phyloP scores from a whole-genome alignment of 768 basidiomycete genomes.

The Strobilomyces echinocephalus region DNA sequence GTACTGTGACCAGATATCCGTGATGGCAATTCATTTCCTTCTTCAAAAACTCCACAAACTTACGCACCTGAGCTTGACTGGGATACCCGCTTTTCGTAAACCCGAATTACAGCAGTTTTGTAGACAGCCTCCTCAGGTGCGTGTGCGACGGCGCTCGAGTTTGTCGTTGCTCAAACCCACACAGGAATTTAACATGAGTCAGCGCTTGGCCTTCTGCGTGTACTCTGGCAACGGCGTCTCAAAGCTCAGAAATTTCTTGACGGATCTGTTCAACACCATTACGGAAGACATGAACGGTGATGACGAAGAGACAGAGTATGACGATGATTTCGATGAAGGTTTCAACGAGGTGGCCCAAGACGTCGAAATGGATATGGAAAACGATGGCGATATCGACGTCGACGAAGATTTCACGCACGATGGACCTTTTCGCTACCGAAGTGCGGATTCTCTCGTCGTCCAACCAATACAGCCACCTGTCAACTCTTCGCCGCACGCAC shows the following conservation, averaged over 20 bases:
- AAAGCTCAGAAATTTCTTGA: conserved; percentile 75
- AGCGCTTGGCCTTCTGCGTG: conserved; percentile 90
- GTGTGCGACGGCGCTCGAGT: conserved; percentile 23
- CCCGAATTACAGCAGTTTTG: conserved; percentile 86
- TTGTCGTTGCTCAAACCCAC: conserved; percentile 1
- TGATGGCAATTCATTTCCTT: conserved; percentile 86
- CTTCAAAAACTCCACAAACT: conserved; percentile 85
- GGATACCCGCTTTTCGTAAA: conserved; percentile 86
- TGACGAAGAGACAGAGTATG: conserved; percentile 65
- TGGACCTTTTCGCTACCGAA: conserved; percentile 26
- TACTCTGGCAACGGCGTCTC: conserved; percentile 90
- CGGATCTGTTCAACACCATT: conserved; percentile 69
- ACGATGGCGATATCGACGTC: conserved; percentile 38
- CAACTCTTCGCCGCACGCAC: conserved; percentile 9
- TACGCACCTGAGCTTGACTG: conserved; percentile 95
- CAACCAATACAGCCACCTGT: conserved; percentile 13
- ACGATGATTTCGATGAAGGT: conserved; percentile 40
- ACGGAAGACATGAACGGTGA: conserved; percentile 62
- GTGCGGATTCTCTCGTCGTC: conserved; percentile 6
- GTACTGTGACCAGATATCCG: conserved; percentile 93
- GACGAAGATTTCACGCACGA: conserved; percentile 43
- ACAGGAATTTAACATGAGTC: conserved; percentile 88
- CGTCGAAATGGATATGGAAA: conserved; percentile 32
- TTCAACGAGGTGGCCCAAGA: conserved; percentile 28
- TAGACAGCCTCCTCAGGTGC: conserved; percentile 77